Base-by-base conservation (phyloP, 1,284 basidiomycete species). In the Ganoderma meredithae region DNA sequence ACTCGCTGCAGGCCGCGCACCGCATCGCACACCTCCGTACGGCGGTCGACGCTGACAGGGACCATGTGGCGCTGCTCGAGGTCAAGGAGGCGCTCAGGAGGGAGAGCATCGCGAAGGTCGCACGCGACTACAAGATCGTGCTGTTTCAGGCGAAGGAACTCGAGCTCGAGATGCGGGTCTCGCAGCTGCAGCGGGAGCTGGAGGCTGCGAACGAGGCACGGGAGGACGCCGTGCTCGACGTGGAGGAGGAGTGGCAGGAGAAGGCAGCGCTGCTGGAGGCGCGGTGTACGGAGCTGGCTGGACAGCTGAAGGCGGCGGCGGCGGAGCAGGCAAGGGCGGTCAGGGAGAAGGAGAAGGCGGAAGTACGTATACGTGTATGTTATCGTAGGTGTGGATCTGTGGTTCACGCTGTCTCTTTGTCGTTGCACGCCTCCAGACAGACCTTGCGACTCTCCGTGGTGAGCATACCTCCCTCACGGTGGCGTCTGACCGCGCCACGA, bases 121-220 rank as follows among this genome's bases (percentile, higher is more conserved):
- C 89, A 74, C 81, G 90, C 66, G 91, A 94, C 69, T 87, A 83
- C 73, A 84, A 85, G 75, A 84, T 93, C 64, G 86, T 84, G 10
- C 84, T 86, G 77, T 92, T 91, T 73, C 88, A 90, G 76, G 82
- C 82, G 22, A 83, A 83, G 66, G 90, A 92, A 73, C 79, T 81
- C 8, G 88, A 90, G 71, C 78, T 91, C 53, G 87, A 90, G 73
- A 75, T 79, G 49, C 76, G 78, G 27, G 63, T 79, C 12, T 75
- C 71, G 9, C 71, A 76, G 60, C 72, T 81, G 1, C 77, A 80
- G 71, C 77, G 79, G 41, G 82, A 81, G 65, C 74, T 91, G 25
- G 81, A 81, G 53, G 81, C 83, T 36, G 70, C 84, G 44, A 81
- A 85, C 70, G 82, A 83, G 19, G 80, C 83, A 68, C 76, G 80